These are phyloP conservation scores for Pavlovales sp. DNA, from an alignment of 208 protist species.

Conservation along the genomic window DNA sequence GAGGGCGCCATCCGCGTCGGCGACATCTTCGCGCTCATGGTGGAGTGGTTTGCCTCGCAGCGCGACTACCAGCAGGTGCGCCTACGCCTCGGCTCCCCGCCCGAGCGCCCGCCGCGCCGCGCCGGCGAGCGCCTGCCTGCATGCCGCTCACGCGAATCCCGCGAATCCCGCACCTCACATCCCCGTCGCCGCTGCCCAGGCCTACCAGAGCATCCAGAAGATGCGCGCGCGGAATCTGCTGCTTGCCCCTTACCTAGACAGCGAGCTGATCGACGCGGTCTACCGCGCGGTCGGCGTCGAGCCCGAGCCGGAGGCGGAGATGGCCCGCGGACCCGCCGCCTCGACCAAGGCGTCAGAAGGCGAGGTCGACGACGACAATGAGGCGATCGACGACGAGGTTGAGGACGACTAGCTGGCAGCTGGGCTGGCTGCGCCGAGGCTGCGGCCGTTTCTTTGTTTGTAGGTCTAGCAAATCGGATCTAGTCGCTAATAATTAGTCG, in stretches of 20 bases:
- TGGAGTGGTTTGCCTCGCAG: constrained; percentile 79
- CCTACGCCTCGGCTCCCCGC: background rate
- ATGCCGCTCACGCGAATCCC: background rate
- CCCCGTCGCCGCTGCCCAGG: constrained; percentile 58
- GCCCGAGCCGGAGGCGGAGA: background rate
- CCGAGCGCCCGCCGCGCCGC: background rate
- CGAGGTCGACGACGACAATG: constrained; percentile 35
- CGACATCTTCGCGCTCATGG: constrained; percentile 87
- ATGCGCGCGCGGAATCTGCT: constrained; percentile 80
- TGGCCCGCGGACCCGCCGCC: background rate
- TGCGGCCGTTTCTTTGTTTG: no score
- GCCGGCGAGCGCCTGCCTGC: background rate
- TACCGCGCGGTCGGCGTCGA: constrained; percentile 70
- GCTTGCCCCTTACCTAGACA: constrained; percentile 78
- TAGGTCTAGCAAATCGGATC: no score
- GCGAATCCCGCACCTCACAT: background rate
- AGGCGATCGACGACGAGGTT: constrained; percentile 23
- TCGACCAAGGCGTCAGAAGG: background rate
- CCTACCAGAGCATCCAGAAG: constrained; percentile 78
- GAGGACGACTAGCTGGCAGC: constrained; percentile 8
- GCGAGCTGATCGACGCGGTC: constrained; percentile 74
- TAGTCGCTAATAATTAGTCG: no score
- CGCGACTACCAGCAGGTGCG: constrained; percentile 58
- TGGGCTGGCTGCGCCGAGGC: no score
- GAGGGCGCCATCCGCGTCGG: constrained; percentile 77